These are phyloP conservation scores for Colletotrichum melonis DNA, from an alignment of 2,329 filamentous ascomycete species.

Conservation along the genomic window DNA sequence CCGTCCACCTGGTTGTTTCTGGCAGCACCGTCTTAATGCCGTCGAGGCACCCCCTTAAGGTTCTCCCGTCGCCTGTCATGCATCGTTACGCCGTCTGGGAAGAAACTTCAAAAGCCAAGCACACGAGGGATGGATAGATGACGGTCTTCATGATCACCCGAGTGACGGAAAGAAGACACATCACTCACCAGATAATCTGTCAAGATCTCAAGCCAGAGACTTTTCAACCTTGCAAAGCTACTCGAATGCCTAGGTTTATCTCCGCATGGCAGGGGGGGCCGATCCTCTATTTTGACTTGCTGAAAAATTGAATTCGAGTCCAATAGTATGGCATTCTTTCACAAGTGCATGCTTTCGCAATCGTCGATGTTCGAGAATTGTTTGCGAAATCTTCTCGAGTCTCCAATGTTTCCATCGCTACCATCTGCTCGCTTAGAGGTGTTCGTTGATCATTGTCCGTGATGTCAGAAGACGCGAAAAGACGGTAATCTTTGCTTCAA, in stretches of 20 bases:
- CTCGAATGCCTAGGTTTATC: not conserved
- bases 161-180: not conserved
- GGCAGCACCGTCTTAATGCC: not conserved
- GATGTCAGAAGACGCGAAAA: not conserved
- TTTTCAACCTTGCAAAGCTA: not conserved
- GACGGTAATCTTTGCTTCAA: not conserved
- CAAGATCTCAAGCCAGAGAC: not conserved
- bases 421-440: not conserved
- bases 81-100: not conserved
- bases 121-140: not conserved
- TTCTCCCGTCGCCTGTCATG: not conserved
- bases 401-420: not conserved
- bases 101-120: not conserved
- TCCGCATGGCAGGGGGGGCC: not conserved
- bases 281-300: not conserved
- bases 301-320: conserved; percentile 4
- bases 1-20: conserved; percentile 2
- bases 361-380: conserved; percentile 6
- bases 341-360: conserved; percentile 29
- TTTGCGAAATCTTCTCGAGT: not conserved
- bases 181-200: not conserved
- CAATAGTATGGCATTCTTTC: conserved; percentile 25
- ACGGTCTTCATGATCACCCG: not conserved
- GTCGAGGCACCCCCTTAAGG: not conserved
- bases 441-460: not conserved